Conservation (phyloP, 192 early-diverging fungal species). For the Gaertneriomyces sp. region DNA sequence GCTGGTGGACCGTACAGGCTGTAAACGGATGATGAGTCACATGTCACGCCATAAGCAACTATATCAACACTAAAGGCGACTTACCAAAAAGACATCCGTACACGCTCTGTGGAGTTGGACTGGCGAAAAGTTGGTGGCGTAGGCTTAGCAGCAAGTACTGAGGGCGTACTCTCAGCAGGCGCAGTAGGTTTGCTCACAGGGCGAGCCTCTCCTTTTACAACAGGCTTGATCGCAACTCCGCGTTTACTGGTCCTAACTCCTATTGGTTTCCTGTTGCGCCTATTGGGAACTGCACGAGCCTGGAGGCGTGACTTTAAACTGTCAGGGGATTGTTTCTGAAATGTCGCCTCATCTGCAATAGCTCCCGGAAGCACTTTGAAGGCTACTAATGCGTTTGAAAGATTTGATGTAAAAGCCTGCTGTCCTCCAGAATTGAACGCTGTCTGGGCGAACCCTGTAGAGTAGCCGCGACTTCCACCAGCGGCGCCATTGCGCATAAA, state of each 20-base stretch:
- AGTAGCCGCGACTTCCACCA: too few relatives aligned
- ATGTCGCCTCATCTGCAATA: conserved; percentile 8
- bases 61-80: conserved; percentile 1
- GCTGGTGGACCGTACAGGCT: conserved; percentile 25
- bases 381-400: conserved; percentile 16
- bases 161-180: background rate
- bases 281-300: background rate
- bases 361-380: conserved; percentile 22
- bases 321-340: background rate
- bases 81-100: conserved; percentile 19
- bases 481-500: too few relatives aligned
- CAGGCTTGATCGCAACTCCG: background rate
- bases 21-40: background rate
- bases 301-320: background rate
- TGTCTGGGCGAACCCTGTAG: too few relatives aligned
- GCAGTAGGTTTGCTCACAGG: background rate
- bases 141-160: background rate
- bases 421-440: too few relatives aligned
- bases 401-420: background rate
- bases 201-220: background rate
- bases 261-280: background rate
- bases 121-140: background rate
- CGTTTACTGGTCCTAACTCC: background rate
- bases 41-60: background rate
- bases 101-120: background rate